Evolutionary conservation across 352 stramenopile genomes (phyloP).

Genomic region (Pythium aristosporum): DNA sequence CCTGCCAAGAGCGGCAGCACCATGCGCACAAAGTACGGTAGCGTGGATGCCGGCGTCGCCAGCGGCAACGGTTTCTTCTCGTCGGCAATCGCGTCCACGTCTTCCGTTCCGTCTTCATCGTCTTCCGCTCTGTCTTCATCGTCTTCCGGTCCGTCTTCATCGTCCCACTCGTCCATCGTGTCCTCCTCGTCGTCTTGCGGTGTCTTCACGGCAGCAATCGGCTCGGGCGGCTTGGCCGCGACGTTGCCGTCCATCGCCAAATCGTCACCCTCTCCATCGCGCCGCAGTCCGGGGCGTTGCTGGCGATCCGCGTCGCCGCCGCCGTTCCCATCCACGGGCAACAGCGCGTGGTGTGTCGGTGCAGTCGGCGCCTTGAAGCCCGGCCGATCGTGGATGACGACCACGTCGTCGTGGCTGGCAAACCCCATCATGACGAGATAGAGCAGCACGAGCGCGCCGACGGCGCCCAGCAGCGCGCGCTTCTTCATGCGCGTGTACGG

Average conservation of each 20-base stretch:
- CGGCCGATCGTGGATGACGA: conserved; percentile 20
- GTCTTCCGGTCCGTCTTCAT: not conserved
- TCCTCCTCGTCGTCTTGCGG: not conserved
- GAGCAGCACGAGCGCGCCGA: conserved; percentile 51
- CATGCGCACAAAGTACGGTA: conserved; percentile 55
- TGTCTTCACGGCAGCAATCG: conserved; percentile 13
- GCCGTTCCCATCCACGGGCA: conserved; percentile 8
- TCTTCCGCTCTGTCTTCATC: conserved; percentile 1
- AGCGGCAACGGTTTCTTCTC: not conserved
- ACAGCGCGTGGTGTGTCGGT: not conserved
- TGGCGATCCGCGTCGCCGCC: not conserved
- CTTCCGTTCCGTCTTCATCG: not conserved
- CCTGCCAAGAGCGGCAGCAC: conserved; percentile 73
- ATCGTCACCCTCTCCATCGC: conserved; percentile 11
- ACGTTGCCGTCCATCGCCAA: conserved; percentile 9
- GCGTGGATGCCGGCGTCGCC: conserved; percentile 15
- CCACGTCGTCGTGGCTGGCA: conserved; percentile 18
- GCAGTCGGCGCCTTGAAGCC: conserved; percentile 23
- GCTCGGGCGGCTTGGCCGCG: conserved; percentile 16
- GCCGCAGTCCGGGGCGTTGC: conserved; percentile 13
- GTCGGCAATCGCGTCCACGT: not conserved
- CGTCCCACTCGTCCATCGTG: not conserved
- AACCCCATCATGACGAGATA: conserved; percentile 53
- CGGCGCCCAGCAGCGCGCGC: conserved; percentile 33
- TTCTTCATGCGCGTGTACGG: conserved; percentile 67